Evolutionary conservation across 306 rosid genomes (phyloP), one percentile per base, ranked within the genome.

Genomic region (Hippophae gyantsensis): DNA sequence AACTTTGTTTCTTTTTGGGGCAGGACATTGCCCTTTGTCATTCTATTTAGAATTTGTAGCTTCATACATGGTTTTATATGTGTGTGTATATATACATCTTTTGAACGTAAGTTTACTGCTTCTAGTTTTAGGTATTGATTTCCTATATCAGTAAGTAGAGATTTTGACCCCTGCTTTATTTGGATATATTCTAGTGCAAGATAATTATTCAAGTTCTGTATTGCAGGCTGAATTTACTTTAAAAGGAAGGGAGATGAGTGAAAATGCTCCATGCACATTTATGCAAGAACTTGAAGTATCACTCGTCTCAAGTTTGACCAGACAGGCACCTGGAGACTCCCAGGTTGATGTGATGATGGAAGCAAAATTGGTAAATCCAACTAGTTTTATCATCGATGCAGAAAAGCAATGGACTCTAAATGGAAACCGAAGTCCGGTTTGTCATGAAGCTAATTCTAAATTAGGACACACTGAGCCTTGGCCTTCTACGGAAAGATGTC

Each of bases 141-240:
- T 40, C 18, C 25, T 42, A 38, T 9, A 18, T 58, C 7, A 43
- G 45, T 1, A 9, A 18, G 23, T 18, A 18, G 23, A 18, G 23
- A 0, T 10, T 5, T 8, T 43, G 12, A 9, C 6, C 2, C 48
- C 51, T 61, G 18, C 13, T 9, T 46, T 14, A 62, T 60, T 18
- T 63, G 26, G 66, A 70, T 13, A 56, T 14, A 45, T 23, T 58
- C 56, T 76, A 57, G 62, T 54, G 10, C 76, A 58, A 63, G 44
- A 62, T 66, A 59, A 67, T 25, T 47, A 8, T 53, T 0, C 5
- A 57, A 23, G 50, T 43, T 12, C 60, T 60, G 64, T 58, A 58
- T 18, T 79, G 56, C 69, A 65, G 81, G 81, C 61, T 72, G 71
- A 65, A 60, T 63, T 48, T 57, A 63, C 68, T 42, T 43, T 60